phyloP scores from a whole-genome alignment of 1,284 basidiomycete species.

The Mrakiaceae sp. region DNA sequence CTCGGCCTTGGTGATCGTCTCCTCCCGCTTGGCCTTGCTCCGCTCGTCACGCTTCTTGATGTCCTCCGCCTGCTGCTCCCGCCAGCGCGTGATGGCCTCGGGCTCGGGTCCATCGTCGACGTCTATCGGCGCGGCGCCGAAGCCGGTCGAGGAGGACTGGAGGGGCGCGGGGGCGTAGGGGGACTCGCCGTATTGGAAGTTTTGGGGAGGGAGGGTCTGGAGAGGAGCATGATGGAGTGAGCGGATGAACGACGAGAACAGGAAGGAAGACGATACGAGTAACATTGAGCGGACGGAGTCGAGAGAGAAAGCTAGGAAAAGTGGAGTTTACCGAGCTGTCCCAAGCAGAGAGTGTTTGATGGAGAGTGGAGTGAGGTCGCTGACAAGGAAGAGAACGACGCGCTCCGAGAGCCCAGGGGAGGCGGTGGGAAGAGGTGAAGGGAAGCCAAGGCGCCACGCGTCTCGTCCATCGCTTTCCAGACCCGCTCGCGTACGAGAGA shows the following conservation, averaged over 20 bases:
- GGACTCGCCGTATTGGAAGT: constrained; percentile 33
- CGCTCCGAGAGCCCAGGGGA: too few relatives aligned
- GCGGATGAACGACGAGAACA: too few relatives aligned
- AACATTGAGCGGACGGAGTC: not conserved
- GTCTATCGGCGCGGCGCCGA: constrained; percentile 26
- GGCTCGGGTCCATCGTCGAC: constrained; percentile 60
- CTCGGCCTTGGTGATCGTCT: constrained; percentile 80
- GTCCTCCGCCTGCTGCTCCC: constrained; percentile 72
- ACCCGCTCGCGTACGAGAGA: not conserved
- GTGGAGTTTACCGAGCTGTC: too few relatives aligned
- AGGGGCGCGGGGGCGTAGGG: constrained; percentile 40
- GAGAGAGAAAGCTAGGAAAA: not conserved
- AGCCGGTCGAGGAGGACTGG: constrained; percentile 40
- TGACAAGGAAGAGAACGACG: too few relatives aligned
- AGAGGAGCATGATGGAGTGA: constrained; percentile 17
- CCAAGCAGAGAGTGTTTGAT: too few relatives aligned
- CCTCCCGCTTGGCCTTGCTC: constrained; percentile 64
- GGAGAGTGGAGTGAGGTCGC: too few relatives aligned
- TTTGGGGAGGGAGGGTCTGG: constrained; percentile 29
- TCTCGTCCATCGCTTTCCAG: too few relatives aligned
- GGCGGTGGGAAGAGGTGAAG: too few relatives aligned
- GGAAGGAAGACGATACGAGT: constrained; percentile 10
- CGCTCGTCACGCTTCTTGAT: constrained; percentile 71
- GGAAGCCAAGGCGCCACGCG: too few relatives aligned
- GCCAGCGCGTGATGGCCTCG: constrained; percentile 81